Evolutionary conservation across 1,284 basidiomycete species (phyloP).

Genomic region (Neolentinus lepideus): DNA sequence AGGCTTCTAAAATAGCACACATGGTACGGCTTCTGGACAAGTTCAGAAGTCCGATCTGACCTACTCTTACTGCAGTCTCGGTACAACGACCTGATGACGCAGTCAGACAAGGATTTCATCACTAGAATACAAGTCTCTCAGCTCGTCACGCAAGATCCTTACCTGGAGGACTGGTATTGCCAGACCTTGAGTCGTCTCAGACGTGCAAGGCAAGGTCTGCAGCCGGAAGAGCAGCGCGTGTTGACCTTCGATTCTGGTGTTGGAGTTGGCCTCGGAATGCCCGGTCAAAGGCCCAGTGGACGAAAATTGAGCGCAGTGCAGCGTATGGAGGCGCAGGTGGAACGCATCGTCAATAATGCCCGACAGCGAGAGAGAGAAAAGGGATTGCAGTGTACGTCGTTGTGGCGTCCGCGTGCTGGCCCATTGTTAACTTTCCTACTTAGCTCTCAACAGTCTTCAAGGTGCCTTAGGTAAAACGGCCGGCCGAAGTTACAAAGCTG

Average conservation of each 20-base stretch:
- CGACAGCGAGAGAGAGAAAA: conserved; percentile 82
- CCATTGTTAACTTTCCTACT: no score
- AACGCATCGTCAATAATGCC: conserved; percentile 91
- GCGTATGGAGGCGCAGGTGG: conserved; percentile 95
- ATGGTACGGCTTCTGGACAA: conserved; percentile 47
- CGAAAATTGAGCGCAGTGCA: conserved; percentile 93
- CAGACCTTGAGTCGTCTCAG: conserved; percentile 89
- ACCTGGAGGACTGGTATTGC: conserved; percentile 97
- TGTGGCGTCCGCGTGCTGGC: not conserved
- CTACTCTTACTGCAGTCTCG: conserved; percentile 56
- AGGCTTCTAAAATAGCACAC: conserved; percentile 78
- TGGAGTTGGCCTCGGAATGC: conserved; percentile 74
- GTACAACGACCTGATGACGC: conserved; percentile 98
- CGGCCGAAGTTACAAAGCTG: conserved; percentile 86
- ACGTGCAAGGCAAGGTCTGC: conserved; percentile 70
- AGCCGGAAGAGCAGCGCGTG: conserved; percentile 64
- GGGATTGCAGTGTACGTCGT: conserved; percentile 52
- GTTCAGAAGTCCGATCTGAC: conserved; percentile 8
- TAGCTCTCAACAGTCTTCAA: conserved; percentile 78
- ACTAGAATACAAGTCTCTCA: conserved; percentile 99
- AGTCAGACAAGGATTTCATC: conserved; percentile 99
- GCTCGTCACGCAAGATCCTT: conserved; percentile 93
- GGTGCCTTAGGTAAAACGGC: conserved; percentile 95
- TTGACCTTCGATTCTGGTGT: conserved; percentile 77
- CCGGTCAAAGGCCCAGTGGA: conserved; percentile 51